Evolutionary conservation across 495 filamentous ascomycete species (phyloP).

Genomic region (Penicillium ucsense): DNA sequence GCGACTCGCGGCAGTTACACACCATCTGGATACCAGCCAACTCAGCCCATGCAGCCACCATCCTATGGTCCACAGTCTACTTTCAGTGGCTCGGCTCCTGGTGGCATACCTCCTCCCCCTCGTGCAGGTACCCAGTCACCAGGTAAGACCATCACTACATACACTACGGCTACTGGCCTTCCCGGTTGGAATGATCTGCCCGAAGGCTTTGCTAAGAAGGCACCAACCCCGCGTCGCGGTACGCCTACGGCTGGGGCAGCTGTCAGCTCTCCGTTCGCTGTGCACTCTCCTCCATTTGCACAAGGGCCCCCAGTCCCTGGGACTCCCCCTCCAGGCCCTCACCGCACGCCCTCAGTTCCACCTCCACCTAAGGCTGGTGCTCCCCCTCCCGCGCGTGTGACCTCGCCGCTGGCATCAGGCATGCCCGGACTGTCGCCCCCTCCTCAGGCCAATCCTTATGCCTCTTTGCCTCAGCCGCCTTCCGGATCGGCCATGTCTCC

Average conservation of each 20-base stretch:
- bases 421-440: constrained; percentile 40
- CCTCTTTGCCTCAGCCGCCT: constrained; percentile 39
- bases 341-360: constrained; percentile 42
- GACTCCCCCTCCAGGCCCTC: constrained; percentile 25
- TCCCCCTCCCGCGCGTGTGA: constrained; percentile 45
- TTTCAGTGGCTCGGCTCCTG: constrained; percentile 31
- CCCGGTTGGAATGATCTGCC: constrained; percentile 94
- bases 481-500: constrained; percentile 28
- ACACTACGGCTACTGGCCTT: constrained; percentile 58
- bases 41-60: constrained; percentile 27
- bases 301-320: constrained; percentile 36
- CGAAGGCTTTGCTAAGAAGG: constrained; percentile 59
- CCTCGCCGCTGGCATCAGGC: constrained; percentile 44
- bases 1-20: constrained; percentile 20
- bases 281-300: constrained; percentile 47
- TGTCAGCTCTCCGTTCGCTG: constrained; percentile 58
- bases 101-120: constrained; percentile 48
- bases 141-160: constrained; percentile 45
- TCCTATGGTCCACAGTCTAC: constrained; percentile 23
- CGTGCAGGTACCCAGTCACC: constrained; percentile 50
- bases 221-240: constrained; percentile 53
- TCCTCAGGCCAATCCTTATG: constrained; percentile 62
- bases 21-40: constrained; percentile 39
- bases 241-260: constrained; percentile 55
- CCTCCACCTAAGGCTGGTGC: constrained; percentile 42